phyloP scores from a whole-genome alignment of 768 basidiomycete species.

The Pulveroboletus sp. region DNA sequence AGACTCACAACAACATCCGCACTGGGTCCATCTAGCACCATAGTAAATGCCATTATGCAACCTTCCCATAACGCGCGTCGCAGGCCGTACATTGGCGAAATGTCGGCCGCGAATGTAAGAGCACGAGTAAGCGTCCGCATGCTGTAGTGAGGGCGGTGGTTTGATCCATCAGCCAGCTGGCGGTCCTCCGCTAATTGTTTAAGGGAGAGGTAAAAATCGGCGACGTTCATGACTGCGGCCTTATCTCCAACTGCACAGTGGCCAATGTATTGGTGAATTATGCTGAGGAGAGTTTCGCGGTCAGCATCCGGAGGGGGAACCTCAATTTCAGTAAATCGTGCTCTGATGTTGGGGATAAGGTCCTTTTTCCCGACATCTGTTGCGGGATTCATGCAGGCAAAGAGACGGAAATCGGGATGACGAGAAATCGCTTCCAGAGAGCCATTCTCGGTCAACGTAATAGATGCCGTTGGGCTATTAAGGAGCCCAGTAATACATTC shows the following conservation, averaged over 20 bases:
- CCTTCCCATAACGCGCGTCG: conserved; percentile 93
- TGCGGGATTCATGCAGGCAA: conserved; percentile 99
- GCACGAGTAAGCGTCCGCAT: conserved; percentile 94
- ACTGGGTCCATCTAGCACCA: conserved; percentile 79
- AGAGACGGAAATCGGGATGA: conserved; percentile 92
- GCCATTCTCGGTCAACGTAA: conserved; percentile 91
- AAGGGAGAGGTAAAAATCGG: conserved; percentile 82
- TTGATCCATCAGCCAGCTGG: conserved; percentile 88
- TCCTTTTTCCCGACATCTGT: conserved; percentile 99
- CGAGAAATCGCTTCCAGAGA: conserved; percentile 85
- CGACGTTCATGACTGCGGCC: conserved; percentile 82
- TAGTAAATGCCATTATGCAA: conserved; percentile 96
- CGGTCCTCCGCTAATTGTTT: conserved; percentile 70
- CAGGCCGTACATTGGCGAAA: conserved; percentile 69
- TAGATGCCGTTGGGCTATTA: conserved; percentile 79
- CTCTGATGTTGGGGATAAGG: conserved; percentile 83
- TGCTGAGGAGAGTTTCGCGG: conserved; percentile 80
- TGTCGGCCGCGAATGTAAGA: conserved; percentile 83
- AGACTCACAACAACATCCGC: conserved; percentile 59
- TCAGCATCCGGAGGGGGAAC: conserved; percentile 93
- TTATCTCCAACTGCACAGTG: conserved; percentile 79
- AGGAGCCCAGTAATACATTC: conserved; percentile 89
- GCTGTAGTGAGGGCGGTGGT: conserved; percentile 90
- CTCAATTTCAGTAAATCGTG: conserved; percentile 92
- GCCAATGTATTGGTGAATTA: conserved; percentile 88